phyloP scores from a whole-genome alignment of 1,284 basidiomycete species.

The Malassezia arunalokei region DNA sequence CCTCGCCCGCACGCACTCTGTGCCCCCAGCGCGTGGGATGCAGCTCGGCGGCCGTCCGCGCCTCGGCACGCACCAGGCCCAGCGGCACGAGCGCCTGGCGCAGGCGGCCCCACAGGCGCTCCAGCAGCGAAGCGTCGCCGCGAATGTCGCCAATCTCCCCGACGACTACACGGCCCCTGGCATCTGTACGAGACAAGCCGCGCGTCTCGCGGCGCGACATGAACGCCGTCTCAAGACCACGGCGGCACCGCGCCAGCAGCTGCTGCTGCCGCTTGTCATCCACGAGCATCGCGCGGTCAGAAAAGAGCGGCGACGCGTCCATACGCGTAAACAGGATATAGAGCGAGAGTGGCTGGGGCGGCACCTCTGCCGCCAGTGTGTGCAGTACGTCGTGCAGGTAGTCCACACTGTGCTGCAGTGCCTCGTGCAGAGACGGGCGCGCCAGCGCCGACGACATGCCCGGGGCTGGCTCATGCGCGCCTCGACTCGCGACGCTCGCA shows the following conservation, averaged over 20 bases:
- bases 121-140: not conserved
- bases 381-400: slow-evolving; percentile 29
- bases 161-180: slow-evolving; percentile 24
- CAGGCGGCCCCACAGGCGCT: not conserved
- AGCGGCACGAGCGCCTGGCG: not conserved
- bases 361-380: slow-evolving; percentile 19
- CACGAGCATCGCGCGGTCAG: slow-evolving; percentile 17
- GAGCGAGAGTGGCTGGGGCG: slow-evolving; percentile 22
- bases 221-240: slow-evolving; percentile 31
- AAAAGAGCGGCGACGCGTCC: slow-evolving; percentile 36
- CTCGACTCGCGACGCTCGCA: slow-evolving; percentile 30
- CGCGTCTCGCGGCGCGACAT: slow-evolving; percentile 26
- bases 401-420: slow-evolving; percentile 13
- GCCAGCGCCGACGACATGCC: slow-evolving; percentile 7
- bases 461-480: slow-evolving; percentile 5
- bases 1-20: slow-evolving; percentile 15
- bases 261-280: slow-evolving; percentile 31
- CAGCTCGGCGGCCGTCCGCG: slow-evolving; percentile 14
- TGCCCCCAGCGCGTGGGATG: slow-evolving; percentile 18
- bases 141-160: slow-evolving; percentile 31
- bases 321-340: slow-evolving; percentile 36
- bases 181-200: slow-evolving; percentile 19
- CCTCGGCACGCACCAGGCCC: slow-evolving; percentile 3
- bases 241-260: slow-evolving; percentile 31
- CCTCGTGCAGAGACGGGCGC: slow-evolving; percentile 13